A percentile compares a stretch with the other conserved stretches of the same genome.
Conservation (phyloP, 139 green algal genomes). For the Chlamydomonas sphaeroides region DNA sequence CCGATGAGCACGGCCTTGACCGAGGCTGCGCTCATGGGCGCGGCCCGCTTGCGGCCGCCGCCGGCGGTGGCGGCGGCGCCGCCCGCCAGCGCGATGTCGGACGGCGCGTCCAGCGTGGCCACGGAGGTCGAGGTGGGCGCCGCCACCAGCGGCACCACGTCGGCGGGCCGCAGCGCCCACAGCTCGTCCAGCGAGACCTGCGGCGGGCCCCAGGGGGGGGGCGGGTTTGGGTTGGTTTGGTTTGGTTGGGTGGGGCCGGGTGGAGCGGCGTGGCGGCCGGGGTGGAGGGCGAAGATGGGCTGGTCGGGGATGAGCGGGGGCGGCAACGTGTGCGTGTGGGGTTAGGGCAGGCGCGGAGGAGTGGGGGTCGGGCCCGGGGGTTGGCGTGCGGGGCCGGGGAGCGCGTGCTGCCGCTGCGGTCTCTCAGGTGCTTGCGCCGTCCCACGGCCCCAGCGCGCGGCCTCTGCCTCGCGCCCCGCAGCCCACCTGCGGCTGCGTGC, state of each 20-base stretch:
- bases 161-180: slow-evolving; percentile 19
- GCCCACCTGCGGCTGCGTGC: slow-evolving; percentile 10
- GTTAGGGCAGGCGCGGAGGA: too few relatives aligned
- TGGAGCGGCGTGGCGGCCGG: background rate
- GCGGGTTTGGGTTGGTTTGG: too few relatives aligned
- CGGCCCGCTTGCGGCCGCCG: slow-evolving; percentile 21
- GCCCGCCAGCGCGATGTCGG: background rate
- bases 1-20: slow-evolving; percentile 29
- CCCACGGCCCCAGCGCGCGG: too few relatives aligned
- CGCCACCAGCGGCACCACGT: slow-evolving; percentile 11
- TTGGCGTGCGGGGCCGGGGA: too few relatives aligned
- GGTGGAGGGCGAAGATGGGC: background rate
- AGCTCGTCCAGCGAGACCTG: slow-evolving; percentile 30
- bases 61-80: background rate
- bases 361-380: too few relatives aligned
- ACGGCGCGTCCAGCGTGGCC: slow-evolving; percentile 8
- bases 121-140: slow-evolving; percentile 22
- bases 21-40: background rate
- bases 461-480: too few relatives aligned
- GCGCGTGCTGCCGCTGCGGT: too few relatives aligned
- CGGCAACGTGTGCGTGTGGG: too few relatives aligned
- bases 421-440: too few relatives aligned
- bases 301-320: too few relatives aligned
- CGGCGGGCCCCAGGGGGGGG: background rate
- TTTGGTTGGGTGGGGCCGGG: too few relatives aligned